Evolutionary conservation across 768 basidiomycete species (phyloP).

Genomic region (Mycena alexandri): DNA sequence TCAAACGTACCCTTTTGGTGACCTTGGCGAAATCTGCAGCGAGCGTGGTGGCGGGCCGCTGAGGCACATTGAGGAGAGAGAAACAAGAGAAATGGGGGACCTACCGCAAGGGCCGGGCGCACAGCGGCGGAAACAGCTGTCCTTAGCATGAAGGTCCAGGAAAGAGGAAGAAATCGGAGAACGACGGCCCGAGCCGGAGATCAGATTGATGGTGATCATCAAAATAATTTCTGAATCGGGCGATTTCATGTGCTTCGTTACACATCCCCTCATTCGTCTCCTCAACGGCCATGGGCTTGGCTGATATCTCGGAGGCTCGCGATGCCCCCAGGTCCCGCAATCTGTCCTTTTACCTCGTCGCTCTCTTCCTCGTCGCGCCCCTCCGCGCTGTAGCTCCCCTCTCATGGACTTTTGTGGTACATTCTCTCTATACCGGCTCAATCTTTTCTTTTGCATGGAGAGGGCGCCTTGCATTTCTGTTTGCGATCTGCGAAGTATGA

Average conservation of each 20-base stretch:
- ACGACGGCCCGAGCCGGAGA: slow-evolving; percentile 21
- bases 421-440: slow-evolving; percentile 58
- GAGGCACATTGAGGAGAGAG: slow-evolving; percentile 31
- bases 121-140: slow-evolving; percentile 69
- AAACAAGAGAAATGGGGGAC: slow-evolving; percentile 37
- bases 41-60: slow-evolving; percentile 83
- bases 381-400: slow-evolving; percentile 73
- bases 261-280: slow-evolving; percentile 2
- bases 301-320: slow-evolving; percentile 56
- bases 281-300: slow-evolving; percentile 40
- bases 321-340: slow-evolving; percentile 53
- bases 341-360: slow-evolving; percentile 69
- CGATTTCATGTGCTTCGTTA: not conserved
- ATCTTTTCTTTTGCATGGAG: slow-evolving; percentile 58
- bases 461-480: slow-evolving; percentile 55
- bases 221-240: not conserved
- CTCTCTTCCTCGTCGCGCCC: slow-evolving; percentile 69
- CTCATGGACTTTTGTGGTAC: slow-evolving; percentile 74
- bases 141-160: slow-evolving; percentile 75
- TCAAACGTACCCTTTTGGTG: slow-evolving; percentile 68
- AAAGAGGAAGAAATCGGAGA: slow-evolving; percentile 44
- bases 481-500: slow-evolving; percentile 71
- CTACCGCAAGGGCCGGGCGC: slow-evolving; percentile 70
- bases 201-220: not conserved
- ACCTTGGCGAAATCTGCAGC: slow-evolving; percentile 85